Evolutionary conservation across 805 yeast species (phyloP).

Genomic region (Suhomyces sp.): DNA sequence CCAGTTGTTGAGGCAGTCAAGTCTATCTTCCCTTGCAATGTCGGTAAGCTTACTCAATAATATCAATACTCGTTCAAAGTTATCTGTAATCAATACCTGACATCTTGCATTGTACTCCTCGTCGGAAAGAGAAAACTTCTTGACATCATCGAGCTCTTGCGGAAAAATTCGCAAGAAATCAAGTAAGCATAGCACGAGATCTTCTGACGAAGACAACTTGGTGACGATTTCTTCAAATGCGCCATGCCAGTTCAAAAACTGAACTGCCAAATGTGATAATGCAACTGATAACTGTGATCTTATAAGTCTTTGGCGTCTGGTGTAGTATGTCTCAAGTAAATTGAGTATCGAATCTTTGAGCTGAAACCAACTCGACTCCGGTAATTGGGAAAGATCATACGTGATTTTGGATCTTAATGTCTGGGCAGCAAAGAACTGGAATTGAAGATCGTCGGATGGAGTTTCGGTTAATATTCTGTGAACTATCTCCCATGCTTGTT

Average conservation of each 20-base stretch:
- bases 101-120: constrained; percentile 73
- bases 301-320: constrained; percentile 47
- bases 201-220: constrained; percentile 37
- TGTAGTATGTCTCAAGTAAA: constrained; percentile 47
- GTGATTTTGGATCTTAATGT: constrained; percentile 82
- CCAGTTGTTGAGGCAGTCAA: constrained; percentile 88
- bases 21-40: constrained; percentile 35
- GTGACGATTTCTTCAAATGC: constrained; percentile 67
- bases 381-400: constrained; percentile 80
- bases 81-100: constrained; percentile 57
- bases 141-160: constrained; percentile 80
- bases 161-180: constrained; percentile 87
- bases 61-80: constrained; percentile 64
- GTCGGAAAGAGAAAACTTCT: constrained; percentile 73
- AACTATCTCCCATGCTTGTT: constrained; percentile 74
- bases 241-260: constrained; percentile 66
- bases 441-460: constrained; percentile 43
- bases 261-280: constrained; percentile 77
- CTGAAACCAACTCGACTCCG: constrained; percentile 51
- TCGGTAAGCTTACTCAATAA: constrained; percentile 52
- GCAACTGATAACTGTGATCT: constrained; percentile 81
- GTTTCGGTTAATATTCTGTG: constrained; percentile 49
- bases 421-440: constrained; percentile 84
- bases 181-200: constrained; percentile 49
- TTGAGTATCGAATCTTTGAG: constrained; percentile 67